Base-by-base conservation (phyloP, 495 filamentous ascomycete genomes). In the Aspergillus conjunctus region DNA sequence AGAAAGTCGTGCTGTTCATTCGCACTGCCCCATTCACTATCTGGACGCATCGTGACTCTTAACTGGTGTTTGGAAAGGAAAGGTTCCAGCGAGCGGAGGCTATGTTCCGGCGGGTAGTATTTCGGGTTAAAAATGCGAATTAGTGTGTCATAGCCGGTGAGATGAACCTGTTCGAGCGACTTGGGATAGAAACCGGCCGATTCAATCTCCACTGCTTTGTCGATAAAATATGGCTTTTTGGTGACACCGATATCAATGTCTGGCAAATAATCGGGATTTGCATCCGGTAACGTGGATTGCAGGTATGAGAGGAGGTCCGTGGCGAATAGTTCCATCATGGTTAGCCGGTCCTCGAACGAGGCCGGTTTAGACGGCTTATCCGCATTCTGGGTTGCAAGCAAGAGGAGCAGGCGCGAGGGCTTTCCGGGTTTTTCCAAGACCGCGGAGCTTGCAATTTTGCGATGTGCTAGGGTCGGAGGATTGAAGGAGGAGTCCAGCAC, bases 401-500 rank as follows among this genome's bases (percentile, higher is more conserved):
- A 81, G 0, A 98, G 81, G 1, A 98, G 76, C 3, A 98, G 67
- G 0, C 91, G 81, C 17, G 82, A 74, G 1, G 77, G 59, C 3
- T 56, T 63, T 30, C 33, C 66, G 12, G 61, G 64, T 21, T 66
- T 65, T 39, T 81, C 71, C 20, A 71, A 70, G 4, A 94, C 72
- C 11, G 91, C 90, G 10, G 88, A 87, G 21, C 79, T 76, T 4
- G 86, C 90, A 69, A 98, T 91, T 52, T 78, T 79, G 53, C 89
- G 80, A 71, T 97, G 93, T 11, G 93, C 93, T 39, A 82, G 78
- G 3, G 92, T 93, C 10, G 93, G 93, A 15, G 93, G 93, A 68
- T 98, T 98, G 84, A 96, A 98, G 57, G 90, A 93, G 3, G 93
- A 95, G 73, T 98, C 93, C 65, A 98, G 86, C 62, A 98, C 85